Conservation (phyloP, 2,329 filamentous ascomycete genomes). For the Arthrobotrys pseudoclavata region DNA sequence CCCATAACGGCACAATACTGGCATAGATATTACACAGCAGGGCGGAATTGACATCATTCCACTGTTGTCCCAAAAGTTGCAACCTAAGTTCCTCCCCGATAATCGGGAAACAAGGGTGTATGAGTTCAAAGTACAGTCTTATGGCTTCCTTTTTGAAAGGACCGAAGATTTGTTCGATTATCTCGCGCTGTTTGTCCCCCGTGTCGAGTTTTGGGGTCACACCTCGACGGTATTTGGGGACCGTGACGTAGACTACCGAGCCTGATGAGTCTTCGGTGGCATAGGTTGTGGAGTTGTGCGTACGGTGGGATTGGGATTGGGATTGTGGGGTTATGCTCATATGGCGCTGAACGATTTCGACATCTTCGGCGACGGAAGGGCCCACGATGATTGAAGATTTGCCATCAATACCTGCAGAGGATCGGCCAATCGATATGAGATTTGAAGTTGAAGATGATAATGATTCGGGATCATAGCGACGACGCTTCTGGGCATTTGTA, state of each 20-base stretch:
- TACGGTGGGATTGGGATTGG: constrained; percentile 34
- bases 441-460: neutral
- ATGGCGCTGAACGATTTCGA: constrained; percentile 68
- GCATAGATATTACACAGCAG: constrained; percentile 73
- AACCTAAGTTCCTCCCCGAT: constrained; percentile 69
- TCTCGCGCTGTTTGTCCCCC: constrained; percentile 70
- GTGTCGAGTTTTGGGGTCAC: constrained; percentile 66
- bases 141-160: constrained; percentile 71
- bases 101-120: constrained; percentile 74
- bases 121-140: constrained; percentile 69
- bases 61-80: constrained; percentile 40
- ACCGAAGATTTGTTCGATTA: constrained; percentile 73
- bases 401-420: constrained; percentile 39
- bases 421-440: constrained; percentile 61
- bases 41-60: constrained; percentile 66
- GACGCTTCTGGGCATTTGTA: constrained; percentile 39
- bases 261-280: constrained; percentile 66
- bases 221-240: constrained; percentile 64
- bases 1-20: constrained; percentile 73
- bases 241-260: constrained; percentile 66
- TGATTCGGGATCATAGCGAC: constrained; percentile 37
- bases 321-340: constrained; percentile 53
- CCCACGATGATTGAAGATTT: constrained; percentile 72
- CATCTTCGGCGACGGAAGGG: constrained; percentile 73
- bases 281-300: constrained; percentile 42